These are phyloP conservation scores for Fusarium cicatricum DNA, from an alignment of 2,329 filamentous ascomycete species.

Conservation along the genomic window DNA sequence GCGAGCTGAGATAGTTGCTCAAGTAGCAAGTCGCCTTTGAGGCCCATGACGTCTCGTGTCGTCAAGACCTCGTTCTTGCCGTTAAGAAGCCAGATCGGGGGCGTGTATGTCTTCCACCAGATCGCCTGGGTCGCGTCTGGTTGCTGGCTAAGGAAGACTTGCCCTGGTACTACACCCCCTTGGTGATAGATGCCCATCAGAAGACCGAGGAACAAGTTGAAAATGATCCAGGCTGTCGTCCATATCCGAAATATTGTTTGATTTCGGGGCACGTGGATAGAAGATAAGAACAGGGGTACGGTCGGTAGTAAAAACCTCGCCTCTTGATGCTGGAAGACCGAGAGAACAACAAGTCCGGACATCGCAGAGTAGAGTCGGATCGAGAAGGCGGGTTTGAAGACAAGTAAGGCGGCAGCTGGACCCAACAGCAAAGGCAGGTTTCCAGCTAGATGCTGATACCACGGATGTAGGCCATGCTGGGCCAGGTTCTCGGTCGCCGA, in stretches of 20 bases:
- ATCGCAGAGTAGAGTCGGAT: constrained; percentile 76
- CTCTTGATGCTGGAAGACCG: constrained; percentile 81
- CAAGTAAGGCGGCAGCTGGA: constrained; percentile 69
- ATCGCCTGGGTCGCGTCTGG: constrained; percentile 73
- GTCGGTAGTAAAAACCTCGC: constrained; percentile 80
- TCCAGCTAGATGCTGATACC: constrained; percentile 77
- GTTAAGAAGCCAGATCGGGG: constrained; percentile 81
- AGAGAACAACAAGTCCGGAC: constrained; percentile 74
- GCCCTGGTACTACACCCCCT: constrained; percentile 78
- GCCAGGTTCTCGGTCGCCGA: constrained; percentile 74
- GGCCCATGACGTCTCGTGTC: constrained; percentile 78
- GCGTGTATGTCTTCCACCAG: constrained; percentile 90
- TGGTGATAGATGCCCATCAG: constrained; percentile 87
- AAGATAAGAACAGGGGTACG: constrained; percentile 79
- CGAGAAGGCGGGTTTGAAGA: constrained; percentile 64
- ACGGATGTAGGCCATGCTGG: constrained; percentile 78
- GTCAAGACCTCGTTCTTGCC: constrained; percentile 76
- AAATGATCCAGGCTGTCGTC: constrained; percentile 70
- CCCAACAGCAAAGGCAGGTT: constrained; percentile 77
- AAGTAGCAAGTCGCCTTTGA: constrained; percentile 68
- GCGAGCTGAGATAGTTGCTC: constrained; percentile 65
- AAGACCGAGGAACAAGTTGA: constrained; percentile 72
- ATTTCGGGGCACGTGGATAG: constrained; percentile 70
- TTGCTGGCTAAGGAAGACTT: constrained; percentile 77
- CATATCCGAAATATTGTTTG: constrained; percentile 60